Base-by-base conservation (phyloP, 2,329 filamentous ascomycete genomes). In the Paecilomyces dactylethromorphus region DNA sequence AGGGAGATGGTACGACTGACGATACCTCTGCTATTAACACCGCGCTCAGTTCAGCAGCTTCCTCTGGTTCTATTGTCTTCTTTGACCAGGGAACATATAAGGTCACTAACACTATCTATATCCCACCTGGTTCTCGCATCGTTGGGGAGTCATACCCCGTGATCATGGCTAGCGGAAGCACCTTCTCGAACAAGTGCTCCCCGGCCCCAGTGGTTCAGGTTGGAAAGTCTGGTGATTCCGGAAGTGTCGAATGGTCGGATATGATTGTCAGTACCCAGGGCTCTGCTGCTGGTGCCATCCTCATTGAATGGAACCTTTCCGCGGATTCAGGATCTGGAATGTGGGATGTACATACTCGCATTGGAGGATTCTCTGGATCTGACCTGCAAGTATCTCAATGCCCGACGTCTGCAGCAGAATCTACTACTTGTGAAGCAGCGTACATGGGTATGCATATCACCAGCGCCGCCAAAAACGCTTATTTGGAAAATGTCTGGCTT, bases 261-360 rank as follows among this genome's bases (percentile, higher is more conserved):
- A 84, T 89, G 66, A 82, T 92, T 54, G 79, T 92, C 13, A 85
- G 85, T 57, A 90, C 87, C 0, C 80, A 84, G 58, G 89, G 89
- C 1, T 75, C 86, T 26, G 80, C 86, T 7, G 80, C 85, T 1
- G 90, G 90, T 3, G 89, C 89, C 1, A 79, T 87, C 7, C 76
- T 92, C 6, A 84, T 92, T 59, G 81, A 92, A 68, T 92, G 87
- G 79, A 92, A 92, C 69, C 77, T 92, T 15, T 78, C 77, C 35
- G 80, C 81, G 2, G 77, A 77, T 3, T 62, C 64, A 45, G 71
- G 69, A 24, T 73, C 73, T 3, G 85, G 83, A 13, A 80, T 88
- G 71, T 85, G 82, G 82, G 82, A 83, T 60, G 77, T 80, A 1
- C 81, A 83, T 62, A 73, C 79, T 22, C 75, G 81, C 3, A 77